Conservation (phyloP, 2,329 filamentous ascomycete genomes). For the Dactylellina leptospora region DNA sequence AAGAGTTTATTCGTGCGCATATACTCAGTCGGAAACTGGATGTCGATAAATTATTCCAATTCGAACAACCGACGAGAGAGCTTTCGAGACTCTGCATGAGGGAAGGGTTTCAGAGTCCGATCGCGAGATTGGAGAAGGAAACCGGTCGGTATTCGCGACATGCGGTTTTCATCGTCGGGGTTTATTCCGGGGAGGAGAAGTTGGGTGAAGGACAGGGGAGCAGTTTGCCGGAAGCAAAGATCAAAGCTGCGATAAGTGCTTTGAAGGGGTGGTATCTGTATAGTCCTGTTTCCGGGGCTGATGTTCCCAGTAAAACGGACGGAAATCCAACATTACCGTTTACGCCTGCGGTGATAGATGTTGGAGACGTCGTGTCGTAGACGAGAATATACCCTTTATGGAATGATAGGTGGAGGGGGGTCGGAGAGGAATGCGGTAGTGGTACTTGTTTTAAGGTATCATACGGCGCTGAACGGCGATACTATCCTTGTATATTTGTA, state of each 20-base stretch:
- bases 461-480: background rate
- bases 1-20: slow-evolving; percentile 83
- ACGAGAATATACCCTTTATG: slow-evolving; percentile 54
- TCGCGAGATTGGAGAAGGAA: slow-evolving; percentile 87
- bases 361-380: slow-evolving; percentile 66
- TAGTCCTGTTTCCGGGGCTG: slow-evolving; percentile 68
- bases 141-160: slow-evolving; percentile 84
- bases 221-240: slow-evolving; percentile 78
- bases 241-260: slow-evolving; percentile 81
- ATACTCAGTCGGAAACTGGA: slow-evolving; percentile 82
- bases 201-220: slow-evolving; percentile 87
- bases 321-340: slow-evolving; percentile 61
- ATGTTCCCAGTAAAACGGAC: slow-evolving; percentile 65
- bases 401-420: background rate
- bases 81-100: slow-evolving; percentile 82
- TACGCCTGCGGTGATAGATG: slow-evolving; percentile 68
- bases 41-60: slow-evolving; percentile 80
- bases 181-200: slow-evolving; percentile 90
- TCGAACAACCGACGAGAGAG: slow-evolving; percentile 84
- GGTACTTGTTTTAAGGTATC: background rate
- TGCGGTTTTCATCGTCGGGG: slow-evolving; percentile 91
- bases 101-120: slow-evolving; percentile 86
- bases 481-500: slow-evolving; percentile 43
- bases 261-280: slow-evolving; percentile 98
- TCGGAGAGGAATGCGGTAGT: background rate